These are phyloP conservation scores for Xylaria sp. DNA, from an alignment of 2,329 filamentous ascomycete species.

Conservation along the genomic window DNA sequence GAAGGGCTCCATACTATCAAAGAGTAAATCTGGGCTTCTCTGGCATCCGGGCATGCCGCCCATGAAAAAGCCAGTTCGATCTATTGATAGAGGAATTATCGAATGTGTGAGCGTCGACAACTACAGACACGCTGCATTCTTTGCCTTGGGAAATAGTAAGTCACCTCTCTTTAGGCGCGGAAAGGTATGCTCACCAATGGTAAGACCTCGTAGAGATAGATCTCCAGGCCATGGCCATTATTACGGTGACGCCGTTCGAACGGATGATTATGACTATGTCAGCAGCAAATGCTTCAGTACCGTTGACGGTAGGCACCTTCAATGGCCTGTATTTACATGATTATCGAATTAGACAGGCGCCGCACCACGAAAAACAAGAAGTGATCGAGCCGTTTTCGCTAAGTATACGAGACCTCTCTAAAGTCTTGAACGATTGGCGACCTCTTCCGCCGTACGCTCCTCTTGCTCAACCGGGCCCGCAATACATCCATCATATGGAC, in stretches of 20 bases:
- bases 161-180: conserved; percentile 35
- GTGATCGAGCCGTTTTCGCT: conserved; percentile 50
- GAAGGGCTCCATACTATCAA: conserved; percentile 71
- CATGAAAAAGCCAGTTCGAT: conserved; percentile 57
- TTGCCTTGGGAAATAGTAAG: conserved; percentile 79
- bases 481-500: conserved; percentile 83
- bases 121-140: conserved; percentile 73
- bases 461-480: conserved; percentile 81
- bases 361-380: conserved; percentile 50
- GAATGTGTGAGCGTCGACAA: conserved; percentile 87
- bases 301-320: conserved; percentile 86
- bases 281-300: conserved; percentile 69
- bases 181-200: conserved; percentile 32
- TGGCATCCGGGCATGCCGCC: conserved; percentile 51
- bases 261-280: conserved; percentile 88
- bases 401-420: conserved; percentile 48
- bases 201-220: conserved; percentile 81
- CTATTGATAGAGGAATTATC: conserved; percentile 67
- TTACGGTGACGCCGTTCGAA: conserved; percentile 77
- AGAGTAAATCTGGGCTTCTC: conserved; percentile 74
- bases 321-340: conserved; percentile 86
- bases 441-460: conserved; percentile 71
- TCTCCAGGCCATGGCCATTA: conserved; percentile 74
- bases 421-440: conserved; percentile 61
- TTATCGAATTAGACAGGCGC: conserved; percentile 61